Evolutionary conservation across 345 rosid genomes (phyloP).

Genomic region (Erodium maritimum): DNA sequence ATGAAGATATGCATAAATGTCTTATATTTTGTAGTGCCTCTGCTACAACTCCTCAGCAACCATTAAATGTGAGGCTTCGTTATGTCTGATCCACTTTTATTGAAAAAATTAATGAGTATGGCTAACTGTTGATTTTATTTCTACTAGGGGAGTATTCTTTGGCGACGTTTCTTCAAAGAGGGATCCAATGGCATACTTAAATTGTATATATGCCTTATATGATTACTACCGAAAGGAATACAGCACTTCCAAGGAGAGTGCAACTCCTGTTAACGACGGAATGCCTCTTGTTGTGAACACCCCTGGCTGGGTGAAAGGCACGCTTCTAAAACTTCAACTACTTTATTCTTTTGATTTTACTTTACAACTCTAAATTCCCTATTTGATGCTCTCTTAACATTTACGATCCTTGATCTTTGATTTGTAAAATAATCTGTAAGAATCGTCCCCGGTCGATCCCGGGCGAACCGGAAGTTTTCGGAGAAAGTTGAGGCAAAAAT

Average conservation of each 20-base stretch:
- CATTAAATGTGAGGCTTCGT: not conserved
- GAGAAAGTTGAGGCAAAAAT: too few species aligned
- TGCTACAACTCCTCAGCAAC: too few species aligned
- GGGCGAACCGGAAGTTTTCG: too few species aligned
- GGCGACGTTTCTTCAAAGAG: slow-evolving; percentile 85
- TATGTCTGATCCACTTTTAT: not conserved
- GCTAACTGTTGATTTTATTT: slow-evolving; percentile 9
- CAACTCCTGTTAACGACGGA: slow-evolving; percentile 25
- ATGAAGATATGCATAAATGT: not conserved
- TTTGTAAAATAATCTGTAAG: not conserved
- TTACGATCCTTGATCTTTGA: not conserved
- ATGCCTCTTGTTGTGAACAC: slow-evolving; percentile 83
- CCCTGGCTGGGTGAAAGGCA: slow-evolving; percentile 98
- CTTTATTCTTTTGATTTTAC: not conserved
- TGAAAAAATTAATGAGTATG: not conserved
- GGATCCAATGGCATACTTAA: slow-evolving; percentile 65
- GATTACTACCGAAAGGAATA: slow-evolving; percentile 50
- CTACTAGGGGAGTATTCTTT: slow-evolving; percentile 60
- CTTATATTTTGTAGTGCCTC: not conserved
- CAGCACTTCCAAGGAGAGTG: slow-evolving; percentile 19
- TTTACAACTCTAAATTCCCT: not conserved
- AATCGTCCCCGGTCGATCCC: too few species aligned
- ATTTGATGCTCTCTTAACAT: not conserved
- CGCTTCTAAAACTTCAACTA: not conserved
- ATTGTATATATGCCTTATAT: slow-evolving; percentile 38